Evolutionary conservation across 352 stramenopile species (phyloP).

Genomic region (Phytophthora litchii): DNA sequence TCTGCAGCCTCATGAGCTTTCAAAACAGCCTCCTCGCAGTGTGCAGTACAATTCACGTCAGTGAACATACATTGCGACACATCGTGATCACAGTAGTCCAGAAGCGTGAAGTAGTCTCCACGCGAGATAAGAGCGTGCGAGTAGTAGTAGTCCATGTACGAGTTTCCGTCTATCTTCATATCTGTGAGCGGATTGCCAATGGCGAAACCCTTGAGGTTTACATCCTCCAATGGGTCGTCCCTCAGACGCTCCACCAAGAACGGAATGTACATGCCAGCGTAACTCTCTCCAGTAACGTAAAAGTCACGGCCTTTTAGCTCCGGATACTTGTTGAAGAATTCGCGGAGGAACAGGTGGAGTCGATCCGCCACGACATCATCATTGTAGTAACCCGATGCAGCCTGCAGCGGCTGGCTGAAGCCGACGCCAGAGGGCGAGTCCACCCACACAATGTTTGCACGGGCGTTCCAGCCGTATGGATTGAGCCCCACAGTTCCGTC

Average conservation of each 20-base stretch:
- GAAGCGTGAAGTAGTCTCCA: slow-evolving; percentile 58
- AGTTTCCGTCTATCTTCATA: slow-evolving; percentile 64
- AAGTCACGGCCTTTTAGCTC: slow-evolving; percentile 71
- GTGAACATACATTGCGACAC: slow-evolving; percentile 68
- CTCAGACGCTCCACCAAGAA: slow-evolving; percentile 76
- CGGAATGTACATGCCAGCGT: slow-evolving; percentile 89
- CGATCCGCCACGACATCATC: slow-evolving; percentile 63
- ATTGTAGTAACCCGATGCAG: slow-evolving; percentile 60
- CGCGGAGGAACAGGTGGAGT: slow-evolving; percentile 62
- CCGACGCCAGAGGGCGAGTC: slow-evolving; percentile 90
- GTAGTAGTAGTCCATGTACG: slow-evolving; percentile 83
- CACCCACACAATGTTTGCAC: slow-evolving; percentile 89
- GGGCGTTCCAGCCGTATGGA: slow-evolving; percentile 87
- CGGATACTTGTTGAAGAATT: slow-evolving; percentile 83
- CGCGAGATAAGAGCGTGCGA: slow-evolving; percentile 77
- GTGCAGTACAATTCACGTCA: slow-evolving; percentile 47
- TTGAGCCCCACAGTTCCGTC: slow-evolving; percentile 70
- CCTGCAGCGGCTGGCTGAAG: slow-evolving; percentile 64
- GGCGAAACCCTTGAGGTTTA: slow-evolving; percentile 69
- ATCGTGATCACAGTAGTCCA: slow-evolving; percentile 57
- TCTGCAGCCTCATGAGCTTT: slow-evolving; percentile 48
- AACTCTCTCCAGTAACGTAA: slow-evolving; percentile 89
- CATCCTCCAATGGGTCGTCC: slow-evolving; percentile 43
- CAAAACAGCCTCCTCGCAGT: slow-evolving; percentile 52
- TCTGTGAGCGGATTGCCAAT: slow-evolving; percentile 82